phyloP scores from a whole-genome alignment of 1,284 basidiomycete genomes.

The Moesziomyces parantarcticus region DNA sequence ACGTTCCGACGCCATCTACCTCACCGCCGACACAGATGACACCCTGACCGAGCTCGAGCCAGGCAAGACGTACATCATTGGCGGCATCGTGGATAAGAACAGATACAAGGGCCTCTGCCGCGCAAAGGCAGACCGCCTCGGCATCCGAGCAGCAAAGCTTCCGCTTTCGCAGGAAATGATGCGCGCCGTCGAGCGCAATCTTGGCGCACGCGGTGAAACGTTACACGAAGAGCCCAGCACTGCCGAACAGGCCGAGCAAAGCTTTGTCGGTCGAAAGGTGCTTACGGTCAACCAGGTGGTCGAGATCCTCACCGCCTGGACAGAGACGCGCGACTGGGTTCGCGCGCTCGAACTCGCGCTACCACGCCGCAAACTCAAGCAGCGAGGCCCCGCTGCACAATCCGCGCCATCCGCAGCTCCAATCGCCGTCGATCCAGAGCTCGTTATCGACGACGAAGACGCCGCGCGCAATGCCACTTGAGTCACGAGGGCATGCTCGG shows the following conservation, averaged over 20 bases:
- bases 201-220: constrained; percentile 30
- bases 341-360: constrained; percentile 69
- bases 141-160: constrained; percentile 85
- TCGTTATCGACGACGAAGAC: constrained; percentile 13
- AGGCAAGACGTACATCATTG: constrained; percentile 91
- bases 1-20: constrained; percentile 78
- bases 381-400: constrained; percentile 22
- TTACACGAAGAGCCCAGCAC: constrained; percentile 10
- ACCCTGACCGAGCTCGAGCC: constrained; percentile 83
- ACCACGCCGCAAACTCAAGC: constrained; percentile 34
- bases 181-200: constrained; percentile 66
- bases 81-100: constrained; percentile 95
- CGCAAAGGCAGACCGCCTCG: constrained; percentile 81
- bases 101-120: constrained; percentile 89
- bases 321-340: constrained; percentile 67
- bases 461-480: constrained; percentile 7
- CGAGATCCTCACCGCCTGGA: constrained; percentile 90
- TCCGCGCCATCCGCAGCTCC: not conserved
- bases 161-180: constrained; percentile 79
- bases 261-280: constrained; percentile 76
- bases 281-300: constrained; percentile 96
- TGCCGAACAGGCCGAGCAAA: constrained; percentile 10
- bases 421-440: not conserved
- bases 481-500: not conserved
- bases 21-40: constrained; percentile 92